phyloP scores from a whole-genome alignment of 805 yeast genomes.

The Wickerhamomyces bovis region DNA sequence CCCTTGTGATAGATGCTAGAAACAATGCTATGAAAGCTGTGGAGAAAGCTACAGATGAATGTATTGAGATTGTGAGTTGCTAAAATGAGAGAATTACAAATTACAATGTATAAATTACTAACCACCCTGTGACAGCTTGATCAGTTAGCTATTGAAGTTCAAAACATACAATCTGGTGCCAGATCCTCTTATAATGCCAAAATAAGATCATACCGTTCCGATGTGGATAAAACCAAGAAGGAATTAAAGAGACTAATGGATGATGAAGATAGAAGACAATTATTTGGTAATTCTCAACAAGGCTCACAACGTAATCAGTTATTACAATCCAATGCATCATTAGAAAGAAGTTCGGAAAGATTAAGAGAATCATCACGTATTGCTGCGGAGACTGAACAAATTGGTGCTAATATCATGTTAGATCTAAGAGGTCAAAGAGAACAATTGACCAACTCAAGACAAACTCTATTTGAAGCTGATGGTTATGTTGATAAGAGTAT shows the following conservation, averaged over 20 bases:
- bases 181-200: constrained; percentile 70
- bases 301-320: constrained; percentile 77
- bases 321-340: constrained; percentile 67
- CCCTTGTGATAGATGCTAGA: constrained; percentile 35
- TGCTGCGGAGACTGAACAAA: constrained; percentile 86
- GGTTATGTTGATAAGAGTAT: constrained; percentile 86
- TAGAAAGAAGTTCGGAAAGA: constrained; percentile 79
- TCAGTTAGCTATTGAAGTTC: constrained; percentile 83
- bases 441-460: constrained; percentile 80
- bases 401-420: constrained; percentile 85
- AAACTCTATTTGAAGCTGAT: constrained; percentile 84
- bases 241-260: constrained; percentile 54
- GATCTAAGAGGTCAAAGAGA: constrained; percentile 92
- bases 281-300: constrained; percentile 54
- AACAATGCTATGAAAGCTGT: constrained; percentile 50
- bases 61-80: constrained; percentile 50
- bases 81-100: background rate
- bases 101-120: too few species aligned
- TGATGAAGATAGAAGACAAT: constrained; percentile 61
- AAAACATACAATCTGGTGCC: constrained; percentile 66
- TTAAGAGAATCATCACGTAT: constrained; percentile 82
- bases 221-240: constrained; percentile 53
- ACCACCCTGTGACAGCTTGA: constrained; percentile 42
- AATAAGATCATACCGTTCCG: constrained; percentile 62
- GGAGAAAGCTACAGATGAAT: constrained; percentile 72